Evolutionary conservation across 1,139 yeast species (phyloP).

Genomic region (Hyphopichia khmerensis): DNA sequence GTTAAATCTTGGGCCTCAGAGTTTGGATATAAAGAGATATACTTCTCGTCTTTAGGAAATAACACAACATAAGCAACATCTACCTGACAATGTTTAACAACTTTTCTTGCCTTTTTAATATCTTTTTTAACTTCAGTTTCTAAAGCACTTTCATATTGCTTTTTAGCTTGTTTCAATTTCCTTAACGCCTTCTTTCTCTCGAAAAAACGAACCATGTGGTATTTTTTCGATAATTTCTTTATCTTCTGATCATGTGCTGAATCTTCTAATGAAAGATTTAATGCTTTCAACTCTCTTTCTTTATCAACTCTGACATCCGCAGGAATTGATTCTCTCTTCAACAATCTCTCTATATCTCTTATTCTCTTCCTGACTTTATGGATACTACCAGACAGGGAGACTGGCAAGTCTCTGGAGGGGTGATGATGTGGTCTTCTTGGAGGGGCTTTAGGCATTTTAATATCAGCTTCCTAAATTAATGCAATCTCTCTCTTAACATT

Average conservation of each 20-base stretch:
- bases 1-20: conserved; percentile 20
- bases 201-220: conserved; percentile 92
- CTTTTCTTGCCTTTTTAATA: conserved; percentile 51
- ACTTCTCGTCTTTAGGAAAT: conserved; percentile 80
- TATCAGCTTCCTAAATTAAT: neutral
- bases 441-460: conserved; percentile 3
- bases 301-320: conserved; percentile 77
- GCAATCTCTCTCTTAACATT: neutral
- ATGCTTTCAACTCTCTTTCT: conserved; percentile 81
- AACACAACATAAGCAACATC: conserved; percentile 76
- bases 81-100: conserved; percentile 57
- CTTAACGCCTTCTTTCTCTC: conserved; percentile 87
- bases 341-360: conserved; percentile 76
- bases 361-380: conserved; percentile 77
- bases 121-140: conserved; percentile 49
- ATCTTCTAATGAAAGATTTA: conserved; percentile 62
- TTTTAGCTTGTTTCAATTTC: conserved; percentile 63
- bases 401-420: conserved; percentile 23
- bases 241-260: conserved; percentile 52
- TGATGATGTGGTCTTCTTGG: conserved; percentile 12
- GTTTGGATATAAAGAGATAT: conserved; percentile 72
- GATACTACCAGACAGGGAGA: conserved; percentile 36
- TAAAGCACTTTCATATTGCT: conserved; percentile 40
- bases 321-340: conserved; percentile 62
- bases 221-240: conserved; percentile 66